Conservation (phyloP, 768 basidiomycete species). For the Gelatoporia subvermispora region DNA sequence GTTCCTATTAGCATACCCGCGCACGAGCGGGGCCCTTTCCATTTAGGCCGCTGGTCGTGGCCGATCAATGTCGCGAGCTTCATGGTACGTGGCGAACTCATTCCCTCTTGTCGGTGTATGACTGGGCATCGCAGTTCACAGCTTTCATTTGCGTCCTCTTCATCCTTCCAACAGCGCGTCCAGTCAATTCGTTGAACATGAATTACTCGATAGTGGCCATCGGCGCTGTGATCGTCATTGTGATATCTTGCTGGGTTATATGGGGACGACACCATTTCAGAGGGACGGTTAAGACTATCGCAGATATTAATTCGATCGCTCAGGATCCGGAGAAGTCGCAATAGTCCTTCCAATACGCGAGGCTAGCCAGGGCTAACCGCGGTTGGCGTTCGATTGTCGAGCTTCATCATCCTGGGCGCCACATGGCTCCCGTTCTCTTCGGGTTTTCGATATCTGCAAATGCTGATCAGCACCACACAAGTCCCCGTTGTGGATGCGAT, state of each 20-base stretch:
- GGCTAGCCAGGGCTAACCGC: neutral
- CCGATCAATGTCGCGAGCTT: slow-evolving; percentile 44
- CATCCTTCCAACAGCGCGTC: slow-evolving; percentile 50
- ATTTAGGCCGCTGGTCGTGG: slow-evolving; percentile 50
- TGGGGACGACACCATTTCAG: slow-evolving; percentile 44
- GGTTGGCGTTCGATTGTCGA: too few relatives aligned
- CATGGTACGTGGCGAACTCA: slow-evolving; percentile 27
- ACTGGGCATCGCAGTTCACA: slow-evolving; percentile 34
- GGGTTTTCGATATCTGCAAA: too few relatives aligned
- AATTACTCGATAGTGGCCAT: slow-evolving; percentile 54
- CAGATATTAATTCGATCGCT: neutral
- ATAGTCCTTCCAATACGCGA: neutral
- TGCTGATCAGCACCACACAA: too few relatives aligned
- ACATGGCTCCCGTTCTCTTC: too few relatives aligned
- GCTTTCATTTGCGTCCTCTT: slow-evolving; percentile 52
- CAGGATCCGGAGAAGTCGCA: slow-evolving; percentile 1
- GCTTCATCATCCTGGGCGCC: too few relatives aligned
- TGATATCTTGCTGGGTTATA: slow-evolving; percentile 38
- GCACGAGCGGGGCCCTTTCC: slow-evolving; percentile 43
- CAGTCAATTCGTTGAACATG: slow-evolving; percentile 47
- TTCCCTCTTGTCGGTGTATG: neutral
- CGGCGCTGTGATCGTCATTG: slow-evolving; percentile 41
- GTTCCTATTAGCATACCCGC: slow-evolving; percentile 29
- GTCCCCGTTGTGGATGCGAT: too few relatives aligned
- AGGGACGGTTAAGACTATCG: slow-evolving; percentile 39